Evolutionary conservation across 192 early-diverging fungal species (phyloP).

Genomic region (Borealophlyctis nickersoniae): DNA sequence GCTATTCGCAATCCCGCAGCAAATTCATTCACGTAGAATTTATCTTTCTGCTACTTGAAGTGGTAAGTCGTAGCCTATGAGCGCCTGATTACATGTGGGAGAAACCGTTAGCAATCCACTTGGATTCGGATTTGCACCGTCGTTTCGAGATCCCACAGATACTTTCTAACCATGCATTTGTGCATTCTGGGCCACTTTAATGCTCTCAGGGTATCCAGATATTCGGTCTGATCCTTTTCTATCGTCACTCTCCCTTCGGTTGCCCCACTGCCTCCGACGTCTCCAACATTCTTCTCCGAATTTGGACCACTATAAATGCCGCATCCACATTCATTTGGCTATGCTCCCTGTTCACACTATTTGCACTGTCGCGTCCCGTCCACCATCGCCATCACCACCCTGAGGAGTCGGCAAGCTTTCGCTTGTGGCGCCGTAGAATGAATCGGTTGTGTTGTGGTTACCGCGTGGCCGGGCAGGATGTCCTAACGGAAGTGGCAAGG

Average conservation of each 20-base stretch:
- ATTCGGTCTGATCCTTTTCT: neutral
- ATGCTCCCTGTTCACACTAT: neutral
- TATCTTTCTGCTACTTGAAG: neutral
- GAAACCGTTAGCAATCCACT: no score
- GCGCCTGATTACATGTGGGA: no score
- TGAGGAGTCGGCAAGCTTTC: neutral
- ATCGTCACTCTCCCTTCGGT: neutral
- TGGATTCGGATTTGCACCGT: no score
- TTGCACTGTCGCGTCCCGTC: neutral
- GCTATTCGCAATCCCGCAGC: no score
- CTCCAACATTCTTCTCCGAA: neutral
- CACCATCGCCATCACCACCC: neutral
- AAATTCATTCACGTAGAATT: neutral
- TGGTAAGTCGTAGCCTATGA: no score
- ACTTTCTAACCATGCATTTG: no score
- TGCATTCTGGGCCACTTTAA: no score
- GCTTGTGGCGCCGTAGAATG: neutral
- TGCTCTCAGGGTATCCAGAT: neutral
- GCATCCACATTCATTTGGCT: neutral
- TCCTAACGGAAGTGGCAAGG: neutral
- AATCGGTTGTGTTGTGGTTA: neutral
- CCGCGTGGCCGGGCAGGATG: neutral
- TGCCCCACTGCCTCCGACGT: neutral
- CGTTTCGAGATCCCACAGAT: no score
- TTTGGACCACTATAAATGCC: neutral